phyloP scores from a whole-genome alignment of 495 filamentous ascomycete genomes.

The Terfezia boudieri region DNA sequence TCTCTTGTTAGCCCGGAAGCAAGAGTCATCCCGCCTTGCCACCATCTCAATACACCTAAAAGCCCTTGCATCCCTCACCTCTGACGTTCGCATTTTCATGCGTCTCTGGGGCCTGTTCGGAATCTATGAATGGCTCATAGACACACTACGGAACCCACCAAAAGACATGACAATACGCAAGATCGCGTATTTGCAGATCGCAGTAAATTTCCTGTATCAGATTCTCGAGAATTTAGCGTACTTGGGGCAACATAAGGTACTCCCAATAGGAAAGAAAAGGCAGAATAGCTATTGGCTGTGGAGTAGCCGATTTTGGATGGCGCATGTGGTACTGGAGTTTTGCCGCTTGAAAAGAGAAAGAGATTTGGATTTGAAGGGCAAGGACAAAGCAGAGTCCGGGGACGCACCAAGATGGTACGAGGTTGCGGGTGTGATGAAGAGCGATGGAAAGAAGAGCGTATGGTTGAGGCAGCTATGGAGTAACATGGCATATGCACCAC shows the following conservation, averaged over 20 bases:
- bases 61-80: conserved; percentile 29
- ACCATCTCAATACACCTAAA: conserved; percentile 21
- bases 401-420: conserved; percentile 1
- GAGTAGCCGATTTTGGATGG: conserved; percentile 61
- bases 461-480: conserved; percentile 17
- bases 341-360: conserved; percentile 28
- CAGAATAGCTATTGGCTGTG: conserved; percentile 35
- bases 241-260: conserved; percentile 44
- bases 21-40: conserved; percentile 18
- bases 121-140: conserved; percentile 51
- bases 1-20: conserved; percentile 21
- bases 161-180: conserved; percentile 14
- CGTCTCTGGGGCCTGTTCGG: conserved; percentile 59
- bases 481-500: conserved; percentile 35
- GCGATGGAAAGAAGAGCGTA: conserved; percentile 18
- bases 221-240: conserved; percentile 66
- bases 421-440: conserved; percentile 25
- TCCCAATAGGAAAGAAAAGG: conserved; percentile 34
- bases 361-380: conserved; percentile 20
- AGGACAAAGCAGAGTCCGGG: conserved; percentile 13
- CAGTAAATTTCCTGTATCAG: conserved; percentile 46
- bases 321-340: conserved; percentile 55
- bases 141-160: conserved; percentile 29
- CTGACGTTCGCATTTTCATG: conserved; percentile 46
- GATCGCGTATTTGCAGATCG: conserved; percentile 45